Evolutionary conservation across 495 filamentous ascomycete species (phyloP), one percentile per base, ranked within the genome.

Genomic region (Schizothecium vesticola): DNA sequence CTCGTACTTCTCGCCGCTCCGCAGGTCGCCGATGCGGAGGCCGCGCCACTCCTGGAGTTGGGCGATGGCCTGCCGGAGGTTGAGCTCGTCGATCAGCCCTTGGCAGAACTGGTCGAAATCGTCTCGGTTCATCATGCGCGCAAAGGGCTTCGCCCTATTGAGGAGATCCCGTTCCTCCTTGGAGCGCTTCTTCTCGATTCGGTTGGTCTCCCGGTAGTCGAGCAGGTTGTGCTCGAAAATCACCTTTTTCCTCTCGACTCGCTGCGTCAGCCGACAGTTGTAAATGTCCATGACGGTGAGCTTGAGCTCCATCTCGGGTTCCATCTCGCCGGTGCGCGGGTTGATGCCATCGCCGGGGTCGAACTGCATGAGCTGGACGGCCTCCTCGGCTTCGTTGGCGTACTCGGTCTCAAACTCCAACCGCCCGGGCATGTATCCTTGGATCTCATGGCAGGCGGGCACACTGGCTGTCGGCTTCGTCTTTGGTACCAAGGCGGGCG

Each of bases 221-320:
- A 99, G 83, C 26, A 99, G 81, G 65, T 89, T 89, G 76, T 99
- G 95, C 74, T 98, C 92, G 76, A 98, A 97, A 57, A 99, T 91
- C 23, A 97, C 89, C 80, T 94, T 96, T 78, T 99, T 99, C 56
- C 95, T 86, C 73, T 98, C 94, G n/a, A 91, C 94, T 33, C 95
- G 88, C 56, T 92, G 89, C 8, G 93, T 97, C 25, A 99, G 82
- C 19, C 94, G 90, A 26, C 91, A 90, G 74, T 98, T 98, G 80
- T 99, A 99, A 65, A 99, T 97, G 70, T 97, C 93, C 85, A 99
- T 97, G 3, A 99, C 93, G 0, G 93, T 96, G 82, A 97, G 87
- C 83, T 99, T 99, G 68, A 99, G 83, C 69, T 97, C 94, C 84
- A 94, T 94, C 79, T 99, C 95, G 12, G 94, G 92, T 68, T 98